Percentiles rank a stretch among this genome's conserved stretches.
Conservation (phyloP, 2,329 filamentous ascomycete species). For the Phyllosticta citribraziliensis region DNA sequence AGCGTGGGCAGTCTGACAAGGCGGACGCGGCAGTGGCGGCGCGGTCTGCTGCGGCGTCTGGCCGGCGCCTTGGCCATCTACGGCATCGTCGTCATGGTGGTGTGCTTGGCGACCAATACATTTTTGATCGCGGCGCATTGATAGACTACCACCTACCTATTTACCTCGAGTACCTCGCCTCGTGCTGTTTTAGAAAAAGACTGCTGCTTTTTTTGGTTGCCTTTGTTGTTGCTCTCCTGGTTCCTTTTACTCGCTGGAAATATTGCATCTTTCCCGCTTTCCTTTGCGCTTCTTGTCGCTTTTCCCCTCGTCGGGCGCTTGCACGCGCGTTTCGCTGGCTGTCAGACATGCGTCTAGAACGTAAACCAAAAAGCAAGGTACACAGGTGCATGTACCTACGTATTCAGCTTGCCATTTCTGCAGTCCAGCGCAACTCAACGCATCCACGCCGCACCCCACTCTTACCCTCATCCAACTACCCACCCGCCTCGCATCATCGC, state of each 20-base stretch:
- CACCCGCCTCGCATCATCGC: too few relatives aligned
- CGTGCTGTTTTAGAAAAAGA: background rate
- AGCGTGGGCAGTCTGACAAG: slow-evolving; percentile 26
- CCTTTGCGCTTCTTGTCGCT: background rate
- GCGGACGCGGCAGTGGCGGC: slow-evolving; percentile 54
- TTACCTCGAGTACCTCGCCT: background rate
- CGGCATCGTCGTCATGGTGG: slow-evolving; percentile 77
- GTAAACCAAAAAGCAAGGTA: too few relatives aligned
- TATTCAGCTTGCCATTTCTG: too few relatives aligned
- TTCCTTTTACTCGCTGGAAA: background rate
- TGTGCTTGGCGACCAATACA: slow-evolving; percentile 77
- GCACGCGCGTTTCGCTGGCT: too few relatives aligned
- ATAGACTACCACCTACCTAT: slow-evolving; percentile 4
- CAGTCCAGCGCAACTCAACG: too few relatives aligned
- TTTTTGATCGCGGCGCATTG: slow-evolving; percentile 63
- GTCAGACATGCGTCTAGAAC: too few relatives aligned
- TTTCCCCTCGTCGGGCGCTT: background rate
- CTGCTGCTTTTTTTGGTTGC: background rate
- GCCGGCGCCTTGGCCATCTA: slow-evolving; percentile 73
- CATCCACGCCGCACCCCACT: too few relatives aligned
- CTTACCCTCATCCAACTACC: too few relatives aligned
- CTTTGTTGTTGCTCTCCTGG: background rate
- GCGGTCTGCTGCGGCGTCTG: slow-evolving; percentile 55
- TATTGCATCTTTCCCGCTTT: background rate
- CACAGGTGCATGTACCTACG: too few relatives aligned